A percentile compares a stretch with the other conserved stretches of the same genome.
These are phyloP conservation scores for Lachnum nothofagi DNA, from an alignment of 2,329 filamentous ascomycete genomes.

Conservation along the genomic window DNA sequence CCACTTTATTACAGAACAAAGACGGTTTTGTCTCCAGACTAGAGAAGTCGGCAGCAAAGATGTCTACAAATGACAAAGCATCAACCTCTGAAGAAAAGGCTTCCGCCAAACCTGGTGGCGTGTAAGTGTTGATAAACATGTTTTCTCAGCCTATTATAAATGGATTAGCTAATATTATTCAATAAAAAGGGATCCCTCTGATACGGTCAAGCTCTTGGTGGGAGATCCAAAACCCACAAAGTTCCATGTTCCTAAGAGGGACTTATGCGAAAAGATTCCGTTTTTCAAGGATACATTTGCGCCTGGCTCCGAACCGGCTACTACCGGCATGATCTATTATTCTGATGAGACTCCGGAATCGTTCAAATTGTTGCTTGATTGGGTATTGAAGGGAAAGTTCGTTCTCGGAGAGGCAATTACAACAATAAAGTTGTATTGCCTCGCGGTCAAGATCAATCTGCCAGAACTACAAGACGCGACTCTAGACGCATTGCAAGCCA, in stretches of 20 bases:
- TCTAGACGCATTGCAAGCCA: not conserved
- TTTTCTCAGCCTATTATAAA: not conserved
- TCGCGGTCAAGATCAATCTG: not conserved
- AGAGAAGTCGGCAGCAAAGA: too few species aligned
- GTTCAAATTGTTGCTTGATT: not conserved
- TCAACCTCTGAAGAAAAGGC: too few species aligned
- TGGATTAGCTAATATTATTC: not conserved
- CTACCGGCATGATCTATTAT: not conserved
- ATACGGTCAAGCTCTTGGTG: not conserved
- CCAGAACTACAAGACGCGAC: not conserved
- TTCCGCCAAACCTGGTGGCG: too few species aligned
- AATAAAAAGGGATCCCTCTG: not conserved
- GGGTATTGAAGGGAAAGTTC: not conserved
- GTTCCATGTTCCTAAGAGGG: not conserved
- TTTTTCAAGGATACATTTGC: not conserved
- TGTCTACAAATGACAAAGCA: too few species aligned
- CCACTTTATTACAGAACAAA: too few species aligned
- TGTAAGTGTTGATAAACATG: not conserved
- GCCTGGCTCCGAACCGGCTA: not conserved
- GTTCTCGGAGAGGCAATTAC: not conserved
- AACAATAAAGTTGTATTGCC: not conserved
- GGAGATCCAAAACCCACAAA: not conserved
- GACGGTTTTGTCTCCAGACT: too few species aligned
- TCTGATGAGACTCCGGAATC: not conserved
- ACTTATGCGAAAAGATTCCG: not conserved